A percentile compares a stretch with the other conserved stretches of the same genome.
phyloP scores from a whole-genome alignment of 208 protist species.

The Leishmania mexicana region DNA sequence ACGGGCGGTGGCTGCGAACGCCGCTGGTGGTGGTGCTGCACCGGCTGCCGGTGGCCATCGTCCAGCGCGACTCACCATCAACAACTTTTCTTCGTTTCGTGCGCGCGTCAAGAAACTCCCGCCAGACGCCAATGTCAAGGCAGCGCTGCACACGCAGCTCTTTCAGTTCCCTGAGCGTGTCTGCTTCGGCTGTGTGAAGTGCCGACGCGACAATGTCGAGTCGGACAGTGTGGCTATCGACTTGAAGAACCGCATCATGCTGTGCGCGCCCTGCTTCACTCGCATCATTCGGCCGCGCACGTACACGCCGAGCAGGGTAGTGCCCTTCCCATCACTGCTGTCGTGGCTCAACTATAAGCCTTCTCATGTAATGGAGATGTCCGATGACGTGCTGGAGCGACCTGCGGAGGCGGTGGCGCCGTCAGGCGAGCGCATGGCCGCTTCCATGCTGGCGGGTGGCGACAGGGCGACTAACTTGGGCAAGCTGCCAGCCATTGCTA shows the following conservation, averaged over 20 bases:
- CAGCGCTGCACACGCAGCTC: constrained; percentile 58
- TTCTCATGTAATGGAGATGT: constrained; percentile 56
- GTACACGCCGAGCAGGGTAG: constrained; percentile 72
- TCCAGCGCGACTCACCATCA: constrained; percentile 57
- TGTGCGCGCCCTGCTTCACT: constrained; percentile 75
- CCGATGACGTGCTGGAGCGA: constrained; percentile 69
- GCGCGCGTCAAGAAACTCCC: constrained; percentile 71
- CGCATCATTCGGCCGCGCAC: constrained; percentile 75
- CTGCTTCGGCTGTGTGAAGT: constrained; percentile 79
- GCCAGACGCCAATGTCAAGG: constrained; percentile 66
- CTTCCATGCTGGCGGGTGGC: constrained; percentile 41
- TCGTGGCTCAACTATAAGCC: constrained; percentile 87
- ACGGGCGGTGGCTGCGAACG: neutral
- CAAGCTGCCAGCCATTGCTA: constrained; percentile 70
- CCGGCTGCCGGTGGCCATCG: constrained; percentile 1
- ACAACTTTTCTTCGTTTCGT: constrained; percentile 75
- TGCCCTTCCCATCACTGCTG: constrained; percentile 84
- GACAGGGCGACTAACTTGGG: constrained; percentile 48
- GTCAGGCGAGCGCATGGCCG: constrained; percentile 65
- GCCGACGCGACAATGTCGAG: constrained; percentile 74
- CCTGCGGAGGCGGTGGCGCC: constrained; percentile 84
- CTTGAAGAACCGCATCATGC: constrained; percentile 60
- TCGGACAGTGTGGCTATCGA: constrained; percentile 78
- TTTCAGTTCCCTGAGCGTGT: constrained; percentile 72
- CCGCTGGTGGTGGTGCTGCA: constrained; percentile 2